Conservation (phyloP, 2,329 filamentous ascomycete species). For the Apiospora hydei region DNA sequence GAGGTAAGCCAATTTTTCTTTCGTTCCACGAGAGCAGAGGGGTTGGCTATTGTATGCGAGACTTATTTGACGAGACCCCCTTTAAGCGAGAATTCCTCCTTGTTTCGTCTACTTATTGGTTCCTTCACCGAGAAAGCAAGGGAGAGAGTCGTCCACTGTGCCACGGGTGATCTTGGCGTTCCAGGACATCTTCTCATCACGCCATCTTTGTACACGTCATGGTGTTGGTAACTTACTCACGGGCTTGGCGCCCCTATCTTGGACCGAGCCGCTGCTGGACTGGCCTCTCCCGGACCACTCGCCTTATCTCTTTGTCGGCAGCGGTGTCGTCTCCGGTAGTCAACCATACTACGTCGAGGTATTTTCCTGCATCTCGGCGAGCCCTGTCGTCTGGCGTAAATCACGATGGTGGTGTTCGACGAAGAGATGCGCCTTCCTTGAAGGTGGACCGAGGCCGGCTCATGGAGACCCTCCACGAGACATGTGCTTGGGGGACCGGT, state of each 20-base stretch:
- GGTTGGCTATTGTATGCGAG: background rate
- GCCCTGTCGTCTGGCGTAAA: background rate
- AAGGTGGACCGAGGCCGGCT: slow-evolving; percentile 65
- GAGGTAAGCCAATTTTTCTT: background rate
- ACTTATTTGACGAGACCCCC: background rate
- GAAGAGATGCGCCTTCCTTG: background rate
- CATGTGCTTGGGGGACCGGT: slow-evolving; percentile 71
- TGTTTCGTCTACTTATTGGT: background rate
- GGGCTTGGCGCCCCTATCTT: slow-evolving; percentile 3
- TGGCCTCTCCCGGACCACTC: background rate
- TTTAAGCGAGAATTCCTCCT: background rate
- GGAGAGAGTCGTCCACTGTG: background rate
- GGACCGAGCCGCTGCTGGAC: background rate
- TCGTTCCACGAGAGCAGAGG: background rate
- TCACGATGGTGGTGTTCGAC: background rate
- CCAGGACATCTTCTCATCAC: background rate
- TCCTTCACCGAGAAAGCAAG: background rate
- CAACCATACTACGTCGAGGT: background rate
- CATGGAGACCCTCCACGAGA: slow-evolving; percentile 69
- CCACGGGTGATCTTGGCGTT: background rate
- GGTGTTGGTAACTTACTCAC: background rate
- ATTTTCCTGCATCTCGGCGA: background rate
- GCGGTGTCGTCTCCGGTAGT: background rate
- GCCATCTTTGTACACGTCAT: background rate
- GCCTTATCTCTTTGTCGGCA: background rate